Base-by-base conservation (phyloP, 208 protist genomes). In the Angomonas ambiguus region DNA sequence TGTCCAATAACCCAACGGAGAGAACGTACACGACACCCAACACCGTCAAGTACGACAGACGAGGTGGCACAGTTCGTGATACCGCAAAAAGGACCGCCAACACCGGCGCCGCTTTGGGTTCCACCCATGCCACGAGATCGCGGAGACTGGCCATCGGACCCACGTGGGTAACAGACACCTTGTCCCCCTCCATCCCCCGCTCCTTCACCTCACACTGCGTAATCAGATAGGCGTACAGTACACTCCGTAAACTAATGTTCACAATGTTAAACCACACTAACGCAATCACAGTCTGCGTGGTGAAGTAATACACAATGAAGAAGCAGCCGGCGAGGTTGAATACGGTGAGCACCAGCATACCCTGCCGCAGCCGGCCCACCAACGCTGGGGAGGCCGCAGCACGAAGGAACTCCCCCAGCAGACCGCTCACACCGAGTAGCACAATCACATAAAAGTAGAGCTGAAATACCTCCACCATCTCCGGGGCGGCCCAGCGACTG, bases 371-470 rank as follows among this genome's bases (percentile, higher is more conserved):
- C 2, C 82, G 77, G 18, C 55, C 51, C 55, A 94, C 70, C 34
- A 74, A 62, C 1, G 32, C 45, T 24, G 78, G 62, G 1, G 74
- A 72, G 22, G 86, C 80, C 27, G 78, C 76, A 0, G 85, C 87
- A 18, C 91, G 82, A 62, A 91, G 42, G 74, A 92, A 97, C 0
- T 82, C 77, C 74, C 96, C 89, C 4, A 93, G 79, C 30, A 97
- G 72, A 30, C 95, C 95, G 63, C 94, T 93, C 57, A 85, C 61
- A 16, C 84, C 88, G 64, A 97, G 74, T 28, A 85, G 69, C 24
- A 81, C 76, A 22, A 97, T 66, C 1, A 81, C 76, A 31, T 87
- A 66, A 55, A 88, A 96, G 71, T 95, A 97, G 30, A 81, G 66
- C 62, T 87, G 80, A 28, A 98, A 75, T 53, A 92, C 74, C 5